Conservation (phyloP, 768 basidiomycete species). For the Xanthoconium stramineum region DNA sequence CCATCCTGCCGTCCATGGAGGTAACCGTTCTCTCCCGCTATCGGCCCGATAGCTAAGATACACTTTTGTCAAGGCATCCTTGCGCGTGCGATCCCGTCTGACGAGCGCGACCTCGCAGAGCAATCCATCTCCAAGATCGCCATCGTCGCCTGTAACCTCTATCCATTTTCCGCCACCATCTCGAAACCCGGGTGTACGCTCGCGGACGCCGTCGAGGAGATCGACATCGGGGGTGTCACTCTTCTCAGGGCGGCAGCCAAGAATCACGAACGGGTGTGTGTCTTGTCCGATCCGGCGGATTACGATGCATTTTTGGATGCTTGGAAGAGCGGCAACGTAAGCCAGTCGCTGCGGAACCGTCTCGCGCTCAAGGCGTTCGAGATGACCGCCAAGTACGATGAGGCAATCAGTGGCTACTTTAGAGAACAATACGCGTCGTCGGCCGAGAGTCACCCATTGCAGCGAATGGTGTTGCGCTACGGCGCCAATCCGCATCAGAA, state of each 20-base stretch:
- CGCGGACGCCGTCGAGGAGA: conserved; percentile 92
- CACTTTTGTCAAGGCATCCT: conserved; percentile 70
- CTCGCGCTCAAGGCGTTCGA: conserved; percentile 97
- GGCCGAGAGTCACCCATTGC: conserved; percentile 72
- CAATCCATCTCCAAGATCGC: conserved; percentile 90
- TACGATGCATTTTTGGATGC: conserved; percentile 78
- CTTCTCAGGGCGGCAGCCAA: conserved; percentile 97
- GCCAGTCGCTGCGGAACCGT: conserved; percentile 65
- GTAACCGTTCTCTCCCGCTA: conserved; percentile 38
- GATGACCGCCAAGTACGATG: conserved; percentile 92
- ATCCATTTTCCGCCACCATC: conserved; percentile 93
- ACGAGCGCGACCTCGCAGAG: conserved; percentile 77
- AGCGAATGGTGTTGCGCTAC: conserved; percentile 85
- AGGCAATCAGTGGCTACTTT: conserved; percentile 95
- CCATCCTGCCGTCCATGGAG: conserved; percentile 97
- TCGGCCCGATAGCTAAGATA: conserved; percentile 4
- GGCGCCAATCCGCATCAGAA: conserved; percentile 99
- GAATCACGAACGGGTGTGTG: conserved; percentile 90
- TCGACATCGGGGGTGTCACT: conserved; percentile 98
- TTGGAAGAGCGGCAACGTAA: conserved; percentile 75
- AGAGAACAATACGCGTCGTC: conserved; percentile 91
- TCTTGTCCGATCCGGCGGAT: conserved; percentile 86
- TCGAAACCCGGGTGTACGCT: conserved; percentile 86
- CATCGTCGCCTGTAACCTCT: conserved; percentile 98
- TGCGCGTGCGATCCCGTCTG: conserved; percentile 86